These are phyloP conservation scores for Trichoderma parareesei DNA, from an alignment of 495 filamentous ascomycete species.

Conservation along the genomic window DNA sequence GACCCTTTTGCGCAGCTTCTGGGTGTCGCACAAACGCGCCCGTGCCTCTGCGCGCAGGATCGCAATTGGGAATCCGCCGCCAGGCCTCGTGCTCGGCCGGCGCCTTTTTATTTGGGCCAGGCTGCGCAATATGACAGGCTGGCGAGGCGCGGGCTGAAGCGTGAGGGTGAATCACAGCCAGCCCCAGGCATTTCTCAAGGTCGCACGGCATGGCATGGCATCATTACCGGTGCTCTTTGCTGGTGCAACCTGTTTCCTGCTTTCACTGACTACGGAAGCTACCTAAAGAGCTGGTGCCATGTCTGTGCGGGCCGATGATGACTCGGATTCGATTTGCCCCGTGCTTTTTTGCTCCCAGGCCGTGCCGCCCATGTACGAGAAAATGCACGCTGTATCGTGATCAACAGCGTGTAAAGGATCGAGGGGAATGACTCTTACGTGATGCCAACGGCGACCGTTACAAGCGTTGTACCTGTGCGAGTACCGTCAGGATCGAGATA, in stretches of 20 bases:
- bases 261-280: constrained; percentile 1
- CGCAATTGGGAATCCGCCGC: neutral
- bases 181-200: neutral
- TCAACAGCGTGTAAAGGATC: neutral
- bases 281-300: neutral
- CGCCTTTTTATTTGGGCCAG: neutral
- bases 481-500: too few species aligned
- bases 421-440: too few species aligned
- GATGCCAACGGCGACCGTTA: too few species aligned
- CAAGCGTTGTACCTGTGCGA: too few species aligned
- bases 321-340: constrained; percentile 9
- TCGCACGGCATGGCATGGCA: neutral
- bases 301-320: constrained; percentile 6
- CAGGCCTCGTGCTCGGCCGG: too few species aligned
- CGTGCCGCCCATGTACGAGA: neutral
- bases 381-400: neutral
- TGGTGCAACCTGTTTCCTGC: neutral
- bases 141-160: neutral
- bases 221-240: neutral
- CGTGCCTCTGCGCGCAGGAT: neutral
- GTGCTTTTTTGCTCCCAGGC: neutral
- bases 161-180: neutral
- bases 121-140: neutral
- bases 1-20: neutral
- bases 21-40: neutral